Conservation (phyloP, 345 rosid genomes). For the Eucalyptus viminalis region DNA sequence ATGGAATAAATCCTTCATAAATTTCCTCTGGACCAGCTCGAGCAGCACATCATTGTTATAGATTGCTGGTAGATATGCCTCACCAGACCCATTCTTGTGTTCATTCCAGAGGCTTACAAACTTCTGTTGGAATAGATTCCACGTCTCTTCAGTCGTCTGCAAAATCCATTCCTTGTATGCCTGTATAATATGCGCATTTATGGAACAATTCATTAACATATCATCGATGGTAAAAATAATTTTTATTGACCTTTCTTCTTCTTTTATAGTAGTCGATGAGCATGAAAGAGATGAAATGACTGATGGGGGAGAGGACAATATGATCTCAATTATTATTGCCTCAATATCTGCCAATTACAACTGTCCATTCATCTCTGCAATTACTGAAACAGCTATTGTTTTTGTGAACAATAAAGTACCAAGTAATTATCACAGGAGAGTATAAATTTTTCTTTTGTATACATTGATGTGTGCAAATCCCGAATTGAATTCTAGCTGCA, state of each 20-base stretch:
- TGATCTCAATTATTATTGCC: not conserved
- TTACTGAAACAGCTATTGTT: not conserved
- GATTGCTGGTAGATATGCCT: slow-evolving; percentile 78
- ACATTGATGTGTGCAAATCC: not conserved
- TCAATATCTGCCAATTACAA: not conserved
- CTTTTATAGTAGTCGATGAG: not conserved
- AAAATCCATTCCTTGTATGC: slow-evolving; percentile 67
- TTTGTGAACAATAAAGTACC: not conserved
- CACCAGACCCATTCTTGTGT: slow-evolving; percentile 75
- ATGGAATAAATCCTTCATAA: slow-evolving; percentile 58
- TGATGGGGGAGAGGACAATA: not conserved
- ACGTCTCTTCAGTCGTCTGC: slow-evolving; percentile 58
- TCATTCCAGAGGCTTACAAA: slow-evolving; percentile 63
- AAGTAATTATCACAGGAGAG: not conserved
- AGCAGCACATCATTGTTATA: slow-evolving; percentile 53
- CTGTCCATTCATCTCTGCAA: not conserved
- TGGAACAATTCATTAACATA: not conserved
- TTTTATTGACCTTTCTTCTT: not conserved
- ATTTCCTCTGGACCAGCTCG: slow-evolving; percentile 51
- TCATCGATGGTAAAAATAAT: not conserved
- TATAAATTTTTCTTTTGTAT: not conserved
- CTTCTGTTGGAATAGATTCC: slow-evolving; percentile 56
- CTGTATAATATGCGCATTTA: slow-evolving; percentile 8
- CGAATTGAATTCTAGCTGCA: not conserved
- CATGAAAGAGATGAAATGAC: not conserved